Conservation (phyloP, 1,284 basidiomycete species). For the Leucoagaricus sp. region DNA sequence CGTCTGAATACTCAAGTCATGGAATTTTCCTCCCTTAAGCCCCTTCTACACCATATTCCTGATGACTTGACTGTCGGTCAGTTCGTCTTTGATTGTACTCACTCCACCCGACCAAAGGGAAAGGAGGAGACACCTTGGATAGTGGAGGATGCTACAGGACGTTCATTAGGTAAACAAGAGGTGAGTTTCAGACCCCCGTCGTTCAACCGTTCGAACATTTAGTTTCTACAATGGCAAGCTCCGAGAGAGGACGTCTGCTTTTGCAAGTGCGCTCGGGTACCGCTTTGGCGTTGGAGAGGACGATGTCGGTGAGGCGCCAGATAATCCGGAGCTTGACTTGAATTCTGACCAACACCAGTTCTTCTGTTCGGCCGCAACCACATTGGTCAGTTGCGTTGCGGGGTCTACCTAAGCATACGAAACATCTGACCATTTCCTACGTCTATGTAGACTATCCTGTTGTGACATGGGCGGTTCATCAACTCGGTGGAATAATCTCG, state of each 20-base stretch:
- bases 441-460: constrained; percentile 61
- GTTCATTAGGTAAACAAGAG: constrained; percentile 44
- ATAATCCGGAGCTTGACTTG: neutral
- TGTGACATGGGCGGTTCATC: constrained; percentile 67
- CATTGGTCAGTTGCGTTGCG: constrained; percentile 54
- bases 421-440: neutral
- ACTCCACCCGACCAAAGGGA: constrained; percentile 48
- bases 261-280: constrained; percentile 56
- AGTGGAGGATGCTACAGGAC: constrained; percentile 61
- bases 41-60: constrained; percentile 53
- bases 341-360: constrained; percentile 37
- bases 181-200: constrained; percentile 30
- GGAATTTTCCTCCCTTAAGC: constrained; percentile 33
- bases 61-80: constrained; percentile 68
- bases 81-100: constrained; percentile 62
- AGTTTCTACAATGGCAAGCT: constrained; percentile 36
- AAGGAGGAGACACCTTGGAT: constrained; percentile 51
- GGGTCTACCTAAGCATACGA: neutral
- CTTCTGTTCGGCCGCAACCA: constrained; percentile 71
- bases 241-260: constrained; percentile 51
- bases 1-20: constrained; percentile 18
- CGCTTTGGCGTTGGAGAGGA: constrained; percentile 51
- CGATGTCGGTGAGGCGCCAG: constrained; percentile 52
- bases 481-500: constrained; percentile 66
- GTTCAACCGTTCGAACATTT: neutral